These are phyloP conservation scores for Fistulifera pelliculosa DNA, from an alignment of 108 stramenopile genomes.

Conservation along the genomic window DNA sequence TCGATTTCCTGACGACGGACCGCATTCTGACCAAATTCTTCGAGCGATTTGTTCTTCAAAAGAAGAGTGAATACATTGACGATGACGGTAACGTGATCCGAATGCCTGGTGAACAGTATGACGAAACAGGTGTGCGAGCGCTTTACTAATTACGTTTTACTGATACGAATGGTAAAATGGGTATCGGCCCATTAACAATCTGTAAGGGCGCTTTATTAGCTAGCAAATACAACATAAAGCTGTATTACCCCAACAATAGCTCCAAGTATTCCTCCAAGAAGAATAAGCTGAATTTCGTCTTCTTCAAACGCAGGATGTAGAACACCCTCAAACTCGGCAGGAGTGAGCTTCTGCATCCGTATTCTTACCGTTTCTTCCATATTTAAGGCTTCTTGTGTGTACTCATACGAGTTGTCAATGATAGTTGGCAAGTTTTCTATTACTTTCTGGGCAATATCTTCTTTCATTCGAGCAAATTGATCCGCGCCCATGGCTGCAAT, in stretches of 20 bases:
- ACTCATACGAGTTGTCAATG: constrained; percentile 77
- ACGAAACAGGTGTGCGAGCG: constrained; percentile 69
- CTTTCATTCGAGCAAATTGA: constrained; percentile 80
- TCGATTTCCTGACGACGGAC: constrained; percentile 84
- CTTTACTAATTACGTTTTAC: constrained; percentile 44
- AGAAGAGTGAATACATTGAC: constrained; percentile 88
- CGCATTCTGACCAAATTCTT: constrained; percentile 85
- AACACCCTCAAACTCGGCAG: constrained; percentile 87
- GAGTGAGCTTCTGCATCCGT: constrained; percentile 68
- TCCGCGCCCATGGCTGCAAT: constrained; percentile 75
- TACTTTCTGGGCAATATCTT: constrained; percentile 75
- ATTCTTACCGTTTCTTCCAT: constrained; percentile 77
- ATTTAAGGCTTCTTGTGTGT: constrained; percentile 83
- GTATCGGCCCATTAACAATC: no score
- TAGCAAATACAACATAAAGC: constrained; percentile 37
- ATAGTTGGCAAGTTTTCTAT: constrained; percentile 60
- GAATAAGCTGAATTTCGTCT: constrained; percentile 90
- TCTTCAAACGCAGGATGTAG: constrained; percentile 95
- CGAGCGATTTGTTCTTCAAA: constrained; percentile 76
- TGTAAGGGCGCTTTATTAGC: no score
- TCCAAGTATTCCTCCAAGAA: constrained; percentile 87
- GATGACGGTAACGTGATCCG: constrained; percentile 90
- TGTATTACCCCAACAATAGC: constrained; percentile 80
- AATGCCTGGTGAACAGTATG: constrained; percentile 76
- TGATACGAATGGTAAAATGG: neutral